Conservation (phyloP, 495 filamentous ascomycete species). For the Parachaetomium inaequale region DNA sequence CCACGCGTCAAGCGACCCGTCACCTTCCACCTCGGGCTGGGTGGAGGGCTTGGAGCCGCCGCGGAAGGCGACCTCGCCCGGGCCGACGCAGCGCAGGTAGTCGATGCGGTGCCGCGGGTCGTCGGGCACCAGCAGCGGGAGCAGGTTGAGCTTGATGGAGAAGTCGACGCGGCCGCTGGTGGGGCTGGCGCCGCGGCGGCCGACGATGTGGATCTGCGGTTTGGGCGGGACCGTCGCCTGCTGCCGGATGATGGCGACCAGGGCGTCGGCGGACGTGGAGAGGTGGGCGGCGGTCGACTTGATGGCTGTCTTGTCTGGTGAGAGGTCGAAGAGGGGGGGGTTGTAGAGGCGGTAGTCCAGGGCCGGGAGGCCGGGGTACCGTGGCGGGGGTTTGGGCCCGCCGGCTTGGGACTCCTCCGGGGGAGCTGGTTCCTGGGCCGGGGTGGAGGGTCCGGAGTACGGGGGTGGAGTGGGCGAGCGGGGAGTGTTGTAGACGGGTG, state of each 20-base stretch:
- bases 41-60: constrained; percentile 41
- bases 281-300: constrained; percentile 40
- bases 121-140: constrained; percentile 47
- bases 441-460: constrained; percentile 43
- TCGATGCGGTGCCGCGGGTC: constrained; percentile 43
- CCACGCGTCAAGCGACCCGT: constrained; percentile 48
- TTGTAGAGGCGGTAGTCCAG: constrained; percentile 52
- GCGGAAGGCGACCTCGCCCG: constrained; percentile 46
- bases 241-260: constrained; percentile 43
- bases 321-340: constrained; percentile 46
- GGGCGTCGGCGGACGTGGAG: constrained; percentile 38
- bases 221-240: constrained; percentile 51
- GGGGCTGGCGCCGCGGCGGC: constrained; percentile 29
- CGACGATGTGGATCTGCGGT: constrained; percentile 46
- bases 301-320: constrained; percentile 46
- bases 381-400: constrained; percentile 17
- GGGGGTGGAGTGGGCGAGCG: constrained; percentile 37
- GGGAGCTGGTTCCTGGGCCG: constrained; percentile 23
- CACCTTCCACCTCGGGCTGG: constrained; percentile 35
- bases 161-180: constrained; percentile 40
- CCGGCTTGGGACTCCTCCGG: constrained; percentile 23
- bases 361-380: constrained; percentile 45
- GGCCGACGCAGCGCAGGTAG: constrained; percentile 50
- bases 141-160: constrained; percentile 50
- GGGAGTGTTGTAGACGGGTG: neutral